phyloP scores from a whole-genome alignment of 2,329 filamentous ascomycete genomes.

The Fonsecaea monophora region DNA sequence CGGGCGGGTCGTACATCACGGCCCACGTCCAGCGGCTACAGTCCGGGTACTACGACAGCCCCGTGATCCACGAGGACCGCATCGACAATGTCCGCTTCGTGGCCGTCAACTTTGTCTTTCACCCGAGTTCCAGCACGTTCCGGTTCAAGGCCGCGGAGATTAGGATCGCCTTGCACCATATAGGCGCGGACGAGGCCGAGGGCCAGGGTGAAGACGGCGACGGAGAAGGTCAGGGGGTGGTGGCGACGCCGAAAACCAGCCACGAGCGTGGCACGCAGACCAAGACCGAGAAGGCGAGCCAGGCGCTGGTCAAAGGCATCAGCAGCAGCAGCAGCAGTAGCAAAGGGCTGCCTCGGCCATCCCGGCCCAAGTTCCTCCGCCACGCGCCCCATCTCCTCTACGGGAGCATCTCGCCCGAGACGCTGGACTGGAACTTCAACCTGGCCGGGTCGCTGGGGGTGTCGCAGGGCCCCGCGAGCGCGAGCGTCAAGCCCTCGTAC shows the following conservation, averaged over 20 bases:
- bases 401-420: slow-evolving; percentile 56
- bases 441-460: slow-evolving; percentile 56
- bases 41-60: slow-evolving; percentile 55
- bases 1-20: slow-evolving; percentile 57
- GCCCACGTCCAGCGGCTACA: slow-evolving; percentile 59
- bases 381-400: slow-evolving; percentile 60
- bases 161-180: slow-evolving; percentile 48
- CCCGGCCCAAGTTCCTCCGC: slow-evolving; percentile 54
- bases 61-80: slow-evolving; percentile 51
- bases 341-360: slow-evolving; percentile 12
- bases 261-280: slow-evolving; percentile 30
- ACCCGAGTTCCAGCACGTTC: slow-evolving; percentile 53
- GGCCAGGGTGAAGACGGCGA: neutral
- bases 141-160: slow-evolving; percentile 58
- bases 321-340: too few species aligned
- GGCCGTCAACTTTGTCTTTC: slow-evolving; percentile 59
- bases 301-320: slow-evolving; percentile 8
- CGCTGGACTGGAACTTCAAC: slow-evolving; percentile 57
- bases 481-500: slow-evolving; percentile 52
- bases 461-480: slow-evolving; percentile 52
- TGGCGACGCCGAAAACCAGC: slow-evolving; percentile 8
- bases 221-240: slow-evolving; percentile 8
- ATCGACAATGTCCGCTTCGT: slow-evolving; percentile 57
- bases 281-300: neutral
- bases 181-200: slow-evolving; percentile 20